phyloP scores from a whole-genome alignment of 306 rosid genomes.

The Canavalia ensiformis region DNA sequence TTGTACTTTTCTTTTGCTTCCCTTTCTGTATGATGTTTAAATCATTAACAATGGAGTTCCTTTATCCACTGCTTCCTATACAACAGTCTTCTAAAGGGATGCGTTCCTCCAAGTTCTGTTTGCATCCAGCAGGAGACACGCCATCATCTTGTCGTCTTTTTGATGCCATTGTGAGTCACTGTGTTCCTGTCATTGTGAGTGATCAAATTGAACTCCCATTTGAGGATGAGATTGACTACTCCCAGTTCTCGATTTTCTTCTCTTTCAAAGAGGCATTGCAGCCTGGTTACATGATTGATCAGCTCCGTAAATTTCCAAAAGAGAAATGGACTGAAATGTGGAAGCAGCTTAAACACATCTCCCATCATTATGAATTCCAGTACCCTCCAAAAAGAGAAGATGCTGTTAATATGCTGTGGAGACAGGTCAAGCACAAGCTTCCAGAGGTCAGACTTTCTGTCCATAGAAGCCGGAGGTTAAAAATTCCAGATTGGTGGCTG shows the following conservation, averaged over 20 bases:
- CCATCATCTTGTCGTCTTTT: constrained; percentile 98
- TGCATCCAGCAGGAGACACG: constrained; percentile 97
- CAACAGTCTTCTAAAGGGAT: constrained; percentile 87
- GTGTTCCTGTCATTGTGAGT: constrained; percentile 94
- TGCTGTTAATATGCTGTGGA: constrained; percentile 94
- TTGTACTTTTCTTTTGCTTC: not conserved
- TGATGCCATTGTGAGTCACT: constrained; percentile 97
- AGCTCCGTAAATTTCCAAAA: constrained; percentile 77
- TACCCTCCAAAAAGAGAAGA: constrained; percentile 86
- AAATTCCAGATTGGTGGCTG: constrained; percentile 92
- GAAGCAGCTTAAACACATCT: constrained; percentile 72
- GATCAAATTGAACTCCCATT: constrained; percentile 98
- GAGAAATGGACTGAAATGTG: constrained; percentile 94
- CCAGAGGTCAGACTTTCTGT: constrained; percentile 74
- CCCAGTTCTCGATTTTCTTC: constrained; percentile 81
- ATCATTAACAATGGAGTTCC: constrained; percentile 42
- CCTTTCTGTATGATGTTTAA: constrained; percentile 31
- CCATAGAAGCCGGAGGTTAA: constrained; percentile 83
- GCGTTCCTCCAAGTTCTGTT: constrained; percentile 93
- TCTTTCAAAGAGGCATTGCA: constrained; percentile 89
- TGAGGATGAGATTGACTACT: constrained; percentile 93
- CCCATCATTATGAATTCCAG: constrained; percentile 89
- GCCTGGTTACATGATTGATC: constrained; percentile 79
- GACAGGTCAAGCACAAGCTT: constrained; percentile 92
- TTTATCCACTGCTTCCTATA: constrained; percentile 47